Conservation (phyloP, 2,329 filamentous ascomycete species). For the Colletotrichum eleusines region DNA sequence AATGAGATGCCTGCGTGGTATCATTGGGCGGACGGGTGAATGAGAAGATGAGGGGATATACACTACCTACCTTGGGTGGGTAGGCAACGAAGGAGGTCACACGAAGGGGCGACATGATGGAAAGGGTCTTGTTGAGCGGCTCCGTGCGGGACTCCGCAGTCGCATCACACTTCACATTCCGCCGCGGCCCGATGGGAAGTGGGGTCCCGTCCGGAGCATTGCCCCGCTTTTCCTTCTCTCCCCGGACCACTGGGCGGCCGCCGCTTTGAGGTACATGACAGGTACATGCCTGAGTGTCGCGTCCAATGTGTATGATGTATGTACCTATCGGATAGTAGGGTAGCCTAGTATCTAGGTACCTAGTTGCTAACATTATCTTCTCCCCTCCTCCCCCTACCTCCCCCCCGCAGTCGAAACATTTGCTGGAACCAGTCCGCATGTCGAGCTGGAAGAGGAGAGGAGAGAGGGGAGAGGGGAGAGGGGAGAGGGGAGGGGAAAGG, state of each 20-base stretch:
- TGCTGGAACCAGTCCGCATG: background rate
- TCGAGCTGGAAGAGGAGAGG: background rate
- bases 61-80: no score
- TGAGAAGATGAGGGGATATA: background rate
- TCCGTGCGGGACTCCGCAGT: slow-evolving; percentile 24
- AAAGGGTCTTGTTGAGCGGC: background rate
- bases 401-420: background rate
- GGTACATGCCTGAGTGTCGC: background rate
- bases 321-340: background rate
- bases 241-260: background rate
- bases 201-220: background rate
- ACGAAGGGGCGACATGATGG: no score
- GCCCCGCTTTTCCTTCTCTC: background rate
- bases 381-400: no score
- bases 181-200: slow-evolving; percentile 15
- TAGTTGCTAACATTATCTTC: no score
- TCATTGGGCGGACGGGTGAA: background rate
- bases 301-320: background rate
- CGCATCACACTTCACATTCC: no score
- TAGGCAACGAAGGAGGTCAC: no score
- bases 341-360: background rate
- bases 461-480: no score
- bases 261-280: background rate
- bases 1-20: background rate
- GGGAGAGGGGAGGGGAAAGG: no score